A percentile compares a stretch with the other conserved stretches of the same genome.
These are phyloP conservation scores for Fagus sylvatica DNA, from an alignment of 306 rosid species.

Conservation along the genomic window DNA sequence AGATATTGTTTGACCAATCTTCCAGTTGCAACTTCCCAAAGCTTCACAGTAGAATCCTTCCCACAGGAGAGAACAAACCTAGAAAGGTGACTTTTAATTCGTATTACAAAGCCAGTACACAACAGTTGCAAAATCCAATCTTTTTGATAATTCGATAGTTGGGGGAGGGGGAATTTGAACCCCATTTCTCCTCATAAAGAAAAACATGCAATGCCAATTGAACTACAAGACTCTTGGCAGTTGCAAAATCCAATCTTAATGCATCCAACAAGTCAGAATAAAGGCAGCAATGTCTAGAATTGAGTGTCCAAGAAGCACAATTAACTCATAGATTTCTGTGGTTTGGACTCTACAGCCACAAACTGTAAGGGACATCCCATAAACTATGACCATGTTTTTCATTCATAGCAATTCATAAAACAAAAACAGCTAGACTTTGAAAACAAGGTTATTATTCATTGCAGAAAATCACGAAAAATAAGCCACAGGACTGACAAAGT, in stretches of 20 bases:
- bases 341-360: background rate
- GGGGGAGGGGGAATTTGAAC: too few relatives aligned
- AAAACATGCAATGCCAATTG: too few relatives aligned
- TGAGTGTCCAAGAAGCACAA: background rate
- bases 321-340: background rate
- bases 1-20: slow-evolving; percentile 81
- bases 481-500: background rate
- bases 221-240: background rate
- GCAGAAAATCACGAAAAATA: background rate
- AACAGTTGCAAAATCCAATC: slow-evolving; percentile 7
- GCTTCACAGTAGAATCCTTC: slow-evolving; percentile 82
- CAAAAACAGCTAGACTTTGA: background rate
- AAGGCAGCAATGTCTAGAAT: background rate
- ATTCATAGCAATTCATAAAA: background rate
- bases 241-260: slow-evolving; percentile 8
- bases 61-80: slow-evolving; percentile 93
- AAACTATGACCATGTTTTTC: background rate
- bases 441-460: background rate
- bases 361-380: background rate
- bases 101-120: slow-evolving; percentile 14
- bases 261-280: background rate
- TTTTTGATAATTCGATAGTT: background rate
- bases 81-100: slow-evolving; percentile 29
- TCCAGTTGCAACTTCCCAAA: slow-evolving; percentile 93
- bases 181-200: too few relatives aligned